Base-by-base conservation (phyloP, 352 stramenopile genomes). In the Blastocystis sp. region DNA sequence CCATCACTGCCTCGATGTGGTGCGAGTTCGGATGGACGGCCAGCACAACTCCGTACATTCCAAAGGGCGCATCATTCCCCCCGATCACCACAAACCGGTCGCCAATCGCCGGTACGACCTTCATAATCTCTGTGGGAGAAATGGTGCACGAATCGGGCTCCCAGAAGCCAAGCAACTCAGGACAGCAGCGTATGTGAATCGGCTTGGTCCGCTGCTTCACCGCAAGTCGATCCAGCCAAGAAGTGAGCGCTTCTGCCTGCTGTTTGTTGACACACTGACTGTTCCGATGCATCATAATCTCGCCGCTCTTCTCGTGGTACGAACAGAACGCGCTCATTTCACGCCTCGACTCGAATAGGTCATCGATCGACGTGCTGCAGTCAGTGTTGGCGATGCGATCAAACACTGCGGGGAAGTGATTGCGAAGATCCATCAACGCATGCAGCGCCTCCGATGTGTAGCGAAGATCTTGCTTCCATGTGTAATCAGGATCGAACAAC, bases 21-120 rank as follows among this genome's bases (percentile, higher is more conserved):
- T 94, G 95, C 79, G 94, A 98, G 76, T 93, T 95, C 87, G 98
- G 93, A 91, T 99, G 97, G 18, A 97, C 97, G 4, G 95, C 95
- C 79, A 99, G 95, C 68, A 99, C 96, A 24, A 96, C 98, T n/a
- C 97, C 97, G 85, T 95, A 94, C 30, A 96, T 93, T 24, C 97
- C 97, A 91, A 99, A 98, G 4, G 97, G 97, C 34, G 98, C 95
- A 55, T 95, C 95, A 76, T 93, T 94, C 2, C 94, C 95, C 64
- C 93, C 96, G 37, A 99, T 94, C 91, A 99, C 99, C 47, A 98
- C 96, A 75, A 99, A 94, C n/a, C 97, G 94, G 90, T 98, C 96
- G 53, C 97, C 97, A 8, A 99, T 92, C 37, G 96, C 96, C 34
- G 95, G 87, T 2, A 37, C n/a, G 43, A 85, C 26, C 8, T 47